Base-by-base conservation (phyloP, 2,329 filamentous ascomycete genomes). In the Magnaporthiopsis poae region DNA sequence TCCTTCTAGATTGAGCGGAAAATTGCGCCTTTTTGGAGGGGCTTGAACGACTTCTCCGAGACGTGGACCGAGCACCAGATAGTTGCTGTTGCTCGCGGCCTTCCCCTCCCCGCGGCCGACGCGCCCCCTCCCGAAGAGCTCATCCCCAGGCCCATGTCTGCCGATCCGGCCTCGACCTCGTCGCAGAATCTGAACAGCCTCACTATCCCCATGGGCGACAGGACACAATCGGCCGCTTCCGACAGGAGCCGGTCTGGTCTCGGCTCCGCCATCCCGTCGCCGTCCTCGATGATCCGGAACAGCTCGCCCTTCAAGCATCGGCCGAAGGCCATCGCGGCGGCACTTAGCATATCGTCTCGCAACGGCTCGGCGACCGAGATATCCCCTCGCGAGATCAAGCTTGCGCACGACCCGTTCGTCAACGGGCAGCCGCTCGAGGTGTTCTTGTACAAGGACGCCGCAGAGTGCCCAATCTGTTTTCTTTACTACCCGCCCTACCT, bases 401-500 rank as follows among this genome's bases (percentile, higher is more conserved):
- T 97, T 2, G 89, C 92, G 0, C 83, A 88, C 68, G 92, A 97
- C 71, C 90, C 91, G 0, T 94, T 90, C 72, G 90, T 98, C 61
- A 96, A 98, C 71, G 94, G 95, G n/a, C 92, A 96, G 71, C 90
- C 90, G 0, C 82, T 98, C 62, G 95, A 98, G 77, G 94, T 93
- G 0, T 94, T 91, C 70, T 80, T 99, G 1, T 99, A 99, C 81
- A 96, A 96, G 75, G 88, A 96, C 71, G 89, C 92, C 3, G 80
- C 82, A 8, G 95, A 99, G 75, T 99, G 95, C 73, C 94, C 95
- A 5, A 96, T 99, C 69, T 99, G 95, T 80, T 96, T 98, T 75
- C 82, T 98, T 65, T 96, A 92, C 72, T 99, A 98, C 71, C 95
- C 95, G 0, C 92, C 92, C 3, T 96, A 96, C 74, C 83, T 99